A percentile compares a stretch with the other conserved stretches of the same genome.
These are phyloP conservation scores for Houttuynia cordata DNA, from an alignment of 164 flowering plant genomes.

Conservation along the genomic window DNA sequence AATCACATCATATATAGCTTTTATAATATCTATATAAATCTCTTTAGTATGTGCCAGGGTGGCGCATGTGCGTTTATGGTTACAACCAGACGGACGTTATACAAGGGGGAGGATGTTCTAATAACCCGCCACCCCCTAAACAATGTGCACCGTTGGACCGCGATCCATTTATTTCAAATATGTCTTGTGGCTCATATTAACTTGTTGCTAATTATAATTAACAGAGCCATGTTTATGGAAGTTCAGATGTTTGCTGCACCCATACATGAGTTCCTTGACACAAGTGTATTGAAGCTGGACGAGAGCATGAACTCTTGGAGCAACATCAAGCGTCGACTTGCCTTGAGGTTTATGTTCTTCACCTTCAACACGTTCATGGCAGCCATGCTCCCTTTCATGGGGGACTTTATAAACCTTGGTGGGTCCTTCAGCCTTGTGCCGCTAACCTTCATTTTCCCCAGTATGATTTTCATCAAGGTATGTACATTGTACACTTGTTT, in stretches of 20 bases:
- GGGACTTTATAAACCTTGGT: slow-evolving; percentile 43
- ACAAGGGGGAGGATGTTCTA: too few species aligned
- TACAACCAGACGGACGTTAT: too few species aligned
- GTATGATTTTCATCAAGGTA: slow-evolving; percentile 49
- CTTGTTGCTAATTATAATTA: neutral
- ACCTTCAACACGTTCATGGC: slow-evolving; percentile 27
- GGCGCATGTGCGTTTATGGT: too few species aligned
- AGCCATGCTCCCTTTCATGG: slow-evolving; percentile 49
- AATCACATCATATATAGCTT: too few species aligned
- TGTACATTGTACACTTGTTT: too few species aligned
- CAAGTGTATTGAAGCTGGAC: slow-evolving; percentile 28
- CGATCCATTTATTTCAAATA: too few species aligned
- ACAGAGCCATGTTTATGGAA: neutral
- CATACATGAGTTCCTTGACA: slow-evolving; percentile 46
- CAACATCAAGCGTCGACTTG: slow-evolving; percentile 21
- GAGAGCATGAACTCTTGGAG: slow-evolving; percentile 17
- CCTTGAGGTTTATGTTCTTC: slow-evolving; percentile 25
- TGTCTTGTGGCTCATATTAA: too few species aligned
- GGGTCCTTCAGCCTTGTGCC: slow-evolving; percentile 39
- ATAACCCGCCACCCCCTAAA: too few species aligned
- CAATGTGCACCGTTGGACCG: too few species aligned
- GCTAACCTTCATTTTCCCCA: slow-evolving; percentile 46
- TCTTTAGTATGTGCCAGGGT: too few species aligned
- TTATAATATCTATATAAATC: neutral
- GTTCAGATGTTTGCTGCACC: slow-evolving; percentile 38